A percentile compares a stretch with the other conserved stretches of the same genome.
phyloP scores from a whole-genome alignment of 23 red algal species.

The Gracilaria caudata region DNA sequence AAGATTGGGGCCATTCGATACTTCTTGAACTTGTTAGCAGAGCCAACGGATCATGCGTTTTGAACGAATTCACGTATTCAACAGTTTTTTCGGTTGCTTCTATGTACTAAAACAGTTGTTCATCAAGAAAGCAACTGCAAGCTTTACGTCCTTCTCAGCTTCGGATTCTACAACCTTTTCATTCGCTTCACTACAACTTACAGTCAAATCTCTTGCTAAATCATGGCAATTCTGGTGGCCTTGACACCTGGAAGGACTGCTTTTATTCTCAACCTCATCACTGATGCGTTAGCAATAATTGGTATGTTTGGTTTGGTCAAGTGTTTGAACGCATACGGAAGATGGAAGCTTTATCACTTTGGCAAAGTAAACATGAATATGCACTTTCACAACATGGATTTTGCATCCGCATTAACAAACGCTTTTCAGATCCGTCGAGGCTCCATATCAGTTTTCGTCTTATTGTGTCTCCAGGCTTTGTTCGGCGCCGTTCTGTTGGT shows the following conservation, averaged over 20 bases:
- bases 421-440: not conserved
- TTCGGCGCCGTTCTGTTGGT: not conserved
- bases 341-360: not conserved
- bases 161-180: too few species aligned
- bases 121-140: too few species aligned
- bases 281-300: not conserved
- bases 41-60: too few species aligned
- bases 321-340: not conserved
- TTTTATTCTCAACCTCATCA: not conserved
- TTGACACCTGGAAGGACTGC: not conserved
- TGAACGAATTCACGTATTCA: too few species aligned
- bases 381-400: not conserved
- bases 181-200: too few species aligned
- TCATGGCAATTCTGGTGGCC: too few species aligned
- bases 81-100: too few species aligned
- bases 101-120: too few species aligned
- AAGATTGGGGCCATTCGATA: too few species aligned
- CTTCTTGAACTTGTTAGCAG: too few species aligned
- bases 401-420: not conserved
- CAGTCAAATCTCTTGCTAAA: too few species aligned
- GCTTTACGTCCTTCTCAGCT: too few species aligned
- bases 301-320: not conserved
- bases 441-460: not conserved
- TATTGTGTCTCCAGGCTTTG: not conserved
- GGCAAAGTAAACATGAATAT: conserved; percentile 1